phyloP scores from a whole-genome alignment of 164 flowering plant species.

The Akebia trifoliata region DNA sequence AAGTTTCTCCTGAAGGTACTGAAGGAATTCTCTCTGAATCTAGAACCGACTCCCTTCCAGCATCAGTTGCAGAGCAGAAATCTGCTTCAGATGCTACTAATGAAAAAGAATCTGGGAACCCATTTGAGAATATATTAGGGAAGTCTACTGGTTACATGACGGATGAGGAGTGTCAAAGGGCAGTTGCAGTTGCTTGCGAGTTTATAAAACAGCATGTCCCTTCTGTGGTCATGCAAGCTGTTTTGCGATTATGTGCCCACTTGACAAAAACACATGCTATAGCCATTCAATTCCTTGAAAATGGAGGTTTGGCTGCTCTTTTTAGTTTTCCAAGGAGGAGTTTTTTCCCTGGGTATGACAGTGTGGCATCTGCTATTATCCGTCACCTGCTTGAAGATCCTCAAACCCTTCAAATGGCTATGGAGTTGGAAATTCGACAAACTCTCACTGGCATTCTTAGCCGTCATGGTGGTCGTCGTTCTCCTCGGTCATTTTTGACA shows the following conservation, averaged over 20 bases:
- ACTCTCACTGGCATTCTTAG: constrained; percentile 44
- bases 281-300: constrained; percentile 77
- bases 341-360: constrained; percentile 83
- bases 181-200: constrained; percentile 56
- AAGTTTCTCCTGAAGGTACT: constrained; percentile 29
- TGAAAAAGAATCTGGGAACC: constrained; percentile 38
- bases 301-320: constrained; percentile 70
- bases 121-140: constrained; percentile 66
- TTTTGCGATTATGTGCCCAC: constrained; percentile 80
- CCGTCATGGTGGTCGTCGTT: constrained; percentile 59
- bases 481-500: constrained; percentile 60
- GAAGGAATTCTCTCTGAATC: constrained; percentile 37
- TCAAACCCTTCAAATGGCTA: constrained; percentile 88
- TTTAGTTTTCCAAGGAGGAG: constrained; percentile 73
- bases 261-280: constrained; percentile 75
- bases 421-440: constrained; percentile 92
- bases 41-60: constrained; percentile 31
- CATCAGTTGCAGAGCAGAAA: constrained; percentile 28
- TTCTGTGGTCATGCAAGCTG: constrained; percentile 80
- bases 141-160: constrained; percentile 73
- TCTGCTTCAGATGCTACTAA: constrained; percentile 23
- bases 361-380: constrained; percentile 71
- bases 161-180: constrained; percentile 61
- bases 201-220: constrained; percentile 75
- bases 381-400: constrained; percentile 96